These are phyloP conservation scores for Naganishia sp. DNA, from an alignment of 1,284 basidiomycete genomes.

Conservation along the genomic window DNA sequence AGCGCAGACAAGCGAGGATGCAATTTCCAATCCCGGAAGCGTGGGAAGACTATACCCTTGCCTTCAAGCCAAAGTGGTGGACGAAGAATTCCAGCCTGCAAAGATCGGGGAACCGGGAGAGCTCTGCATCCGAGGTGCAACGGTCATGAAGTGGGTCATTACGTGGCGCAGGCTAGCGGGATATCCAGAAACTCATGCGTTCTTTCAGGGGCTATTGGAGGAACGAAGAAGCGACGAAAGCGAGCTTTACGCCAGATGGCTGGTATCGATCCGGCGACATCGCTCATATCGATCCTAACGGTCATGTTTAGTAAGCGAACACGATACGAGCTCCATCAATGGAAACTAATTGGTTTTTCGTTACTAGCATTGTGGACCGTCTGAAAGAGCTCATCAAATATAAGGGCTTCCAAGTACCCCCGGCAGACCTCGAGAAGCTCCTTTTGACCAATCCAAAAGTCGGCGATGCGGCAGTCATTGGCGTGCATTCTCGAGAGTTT, in stretches of 20 bases:
- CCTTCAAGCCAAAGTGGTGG: conserved; percentile 72
- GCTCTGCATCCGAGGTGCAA: conserved; percentile 75
- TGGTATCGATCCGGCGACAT: conserved; percentile 88
- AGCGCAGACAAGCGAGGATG: conserved; percentile 45
- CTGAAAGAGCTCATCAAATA: conserved; percentile 84
- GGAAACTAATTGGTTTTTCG: conserved; percentile 60
- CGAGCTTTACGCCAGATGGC: conserved; percentile 62
- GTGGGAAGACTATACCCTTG: conserved; percentile 75
- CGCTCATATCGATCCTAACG: conserved; percentile 58
- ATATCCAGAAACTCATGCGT: no score
- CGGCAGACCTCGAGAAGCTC: conserved; percentile 76
- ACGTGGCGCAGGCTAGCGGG: conserved; percentile 55
- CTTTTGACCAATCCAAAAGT: conserved; percentile 71
- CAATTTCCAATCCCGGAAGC: conserved; percentile 60
- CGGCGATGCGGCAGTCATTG: conserved; percentile 72
- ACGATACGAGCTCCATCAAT: conserved; percentile 62
- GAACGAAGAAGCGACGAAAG: conserved; percentile 65
- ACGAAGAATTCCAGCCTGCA: conserved; percentile 44
- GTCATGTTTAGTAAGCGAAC: conserved; percentile 49
- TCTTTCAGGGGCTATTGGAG: conserved; percentile 61
- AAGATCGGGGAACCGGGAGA: conserved; percentile 65
- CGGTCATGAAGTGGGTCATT: conserved; percentile 75
- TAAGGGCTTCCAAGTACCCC: conserved; percentile 65
- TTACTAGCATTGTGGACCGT: conserved; percentile 51
- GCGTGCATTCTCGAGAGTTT: conserved; percentile 62